Evolutionary conservation across 768 basidiomycete genomes (phyloP).

Genomic region (Lactarius indigo): DNA sequence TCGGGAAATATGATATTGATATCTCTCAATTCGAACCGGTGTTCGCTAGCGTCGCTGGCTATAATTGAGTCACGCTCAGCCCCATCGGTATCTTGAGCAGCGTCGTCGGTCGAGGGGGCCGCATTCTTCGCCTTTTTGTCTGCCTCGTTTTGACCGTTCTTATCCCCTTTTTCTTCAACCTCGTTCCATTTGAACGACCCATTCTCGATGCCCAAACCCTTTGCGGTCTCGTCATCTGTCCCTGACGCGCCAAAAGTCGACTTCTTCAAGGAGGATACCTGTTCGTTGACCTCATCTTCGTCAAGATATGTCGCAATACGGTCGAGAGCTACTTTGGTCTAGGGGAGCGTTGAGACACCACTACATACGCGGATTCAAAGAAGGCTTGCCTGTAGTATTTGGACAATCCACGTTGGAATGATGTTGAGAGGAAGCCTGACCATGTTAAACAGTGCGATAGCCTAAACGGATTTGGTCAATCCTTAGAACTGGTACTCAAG

Average conservation of each 20-base stretch:
- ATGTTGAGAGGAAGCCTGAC: conserved; percentile 73
- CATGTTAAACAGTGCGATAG: conserved; percentile 85
- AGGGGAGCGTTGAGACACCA: not conserved
- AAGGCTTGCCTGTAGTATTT: conserved; percentile 54
- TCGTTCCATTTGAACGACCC: conserved; percentile 59
- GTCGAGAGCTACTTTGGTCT: conserved; percentile 54
- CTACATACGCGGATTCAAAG: not conserved
- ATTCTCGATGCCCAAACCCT: conserved; percentile 45
- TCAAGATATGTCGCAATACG: conserved; percentile 58
- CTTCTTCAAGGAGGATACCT: conserved; percentile 55
- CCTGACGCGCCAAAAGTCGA: conserved; percentile 28
- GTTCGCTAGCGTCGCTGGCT: conserved; percentile 33
- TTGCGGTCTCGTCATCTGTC: conserved; percentile 26
- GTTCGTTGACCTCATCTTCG: conserved; percentile 60
- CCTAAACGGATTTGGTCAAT: conserved; percentile 33
- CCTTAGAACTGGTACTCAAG: not conserved
- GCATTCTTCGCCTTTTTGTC: conserved; percentile 23
- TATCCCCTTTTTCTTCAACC: conserved; percentile 37
- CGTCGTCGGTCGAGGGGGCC: not conserved
- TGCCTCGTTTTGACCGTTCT: conserved; percentile 25
- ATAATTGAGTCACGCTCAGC: conserved; percentile 26
- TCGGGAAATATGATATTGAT: conserved; percentile 69
- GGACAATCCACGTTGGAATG: conserved; percentile 76
- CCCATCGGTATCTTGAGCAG: conserved; percentile 27
- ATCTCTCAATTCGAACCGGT: conserved; percentile 64